Conservation (phyloP, 2,329 filamentous ascomycete genomes). For the Geosmithia putterillii region DNA sequence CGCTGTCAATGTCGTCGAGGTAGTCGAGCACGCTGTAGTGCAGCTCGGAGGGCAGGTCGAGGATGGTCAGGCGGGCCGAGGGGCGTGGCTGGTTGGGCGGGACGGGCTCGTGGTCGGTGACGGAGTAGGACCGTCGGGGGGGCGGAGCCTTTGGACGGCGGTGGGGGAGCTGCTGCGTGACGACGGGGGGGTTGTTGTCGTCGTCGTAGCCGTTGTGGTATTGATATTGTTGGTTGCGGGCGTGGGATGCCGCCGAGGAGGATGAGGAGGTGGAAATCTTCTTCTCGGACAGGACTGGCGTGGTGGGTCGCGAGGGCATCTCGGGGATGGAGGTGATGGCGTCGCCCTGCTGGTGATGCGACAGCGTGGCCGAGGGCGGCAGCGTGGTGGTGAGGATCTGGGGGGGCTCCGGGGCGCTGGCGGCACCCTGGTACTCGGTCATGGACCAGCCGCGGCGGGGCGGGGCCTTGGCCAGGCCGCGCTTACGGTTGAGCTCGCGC, state of each 20-base stretch:
- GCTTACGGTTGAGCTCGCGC: constrained; percentile 23
- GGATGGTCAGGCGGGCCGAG: constrained; percentile 30
- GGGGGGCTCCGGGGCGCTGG: constrained; percentile 9
- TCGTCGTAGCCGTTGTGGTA: not conserved
- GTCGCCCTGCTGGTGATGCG: not conserved
- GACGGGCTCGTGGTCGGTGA: constrained; percentile 44
- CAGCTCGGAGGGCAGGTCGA: constrained; percentile 44
- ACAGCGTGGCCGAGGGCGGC: not conserved
- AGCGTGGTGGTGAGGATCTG: constrained; percentile 18
- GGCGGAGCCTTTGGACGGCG: constrained; percentile 24
- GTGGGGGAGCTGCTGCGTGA: constrained; percentile 9
- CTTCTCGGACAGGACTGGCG: not conserved
- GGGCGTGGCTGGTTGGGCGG: constrained; percentile 32
- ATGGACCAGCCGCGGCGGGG: constrained; percentile 31
- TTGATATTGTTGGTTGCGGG: not conserved
- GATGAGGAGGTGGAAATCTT: too few relatives aligned
- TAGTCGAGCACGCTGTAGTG: constrained; percentile 49
- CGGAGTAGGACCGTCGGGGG: constrained; percentile 45
- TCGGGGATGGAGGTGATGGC: not conserved
- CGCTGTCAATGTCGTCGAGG: constrained; percentile 52
- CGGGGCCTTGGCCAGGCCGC: constrained; percentile 23
- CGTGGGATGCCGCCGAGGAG: too few relatives aligned
- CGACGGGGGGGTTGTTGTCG: not conserved
- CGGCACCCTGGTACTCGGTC: constrained; percentile 26
- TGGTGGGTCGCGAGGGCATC: not conserved